phyloP scores from a whole-genome alignment of 805 yeast genomes.

The Myxozyma udenii region DNA sequence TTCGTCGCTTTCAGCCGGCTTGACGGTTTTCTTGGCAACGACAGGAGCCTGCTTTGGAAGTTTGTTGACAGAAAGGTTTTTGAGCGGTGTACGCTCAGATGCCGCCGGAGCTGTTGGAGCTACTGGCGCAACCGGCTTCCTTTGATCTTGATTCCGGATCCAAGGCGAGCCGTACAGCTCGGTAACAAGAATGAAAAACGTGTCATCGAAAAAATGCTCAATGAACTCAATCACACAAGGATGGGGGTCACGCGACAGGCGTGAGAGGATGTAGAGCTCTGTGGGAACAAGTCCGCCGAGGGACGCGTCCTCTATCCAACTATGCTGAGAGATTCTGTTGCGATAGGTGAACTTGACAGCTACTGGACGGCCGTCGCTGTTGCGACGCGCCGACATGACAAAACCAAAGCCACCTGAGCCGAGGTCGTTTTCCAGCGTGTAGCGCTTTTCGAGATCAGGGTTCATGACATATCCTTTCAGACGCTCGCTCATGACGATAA shows the following conservation, averaged over 20 bases:
- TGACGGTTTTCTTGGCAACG: neutral
- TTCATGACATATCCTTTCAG: conserved; percentile 13
- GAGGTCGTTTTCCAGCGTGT: conserved; percentile 25
- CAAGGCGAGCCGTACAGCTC: conserved; percentile 30
- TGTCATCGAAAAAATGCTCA: conserved; percentile 24
- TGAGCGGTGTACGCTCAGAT: conserved; percentile 11
- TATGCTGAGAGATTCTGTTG: conserved; percentile 17
- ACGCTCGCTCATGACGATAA: conserved; percentile 19
- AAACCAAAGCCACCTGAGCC: conserved; percentile 31
- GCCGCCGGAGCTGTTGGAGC: neutral
- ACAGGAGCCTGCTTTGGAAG: neutral
- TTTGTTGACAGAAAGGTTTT: conserved; percentile 3
- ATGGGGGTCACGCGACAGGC: conserved; percentile 18
- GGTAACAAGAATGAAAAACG: conserved; percentile 20
- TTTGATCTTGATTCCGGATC: conserved; percentile 10
- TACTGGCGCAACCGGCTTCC: neutral
- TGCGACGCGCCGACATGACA: conserved; percentile 26
- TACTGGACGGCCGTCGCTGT: conserved; percentile 10
- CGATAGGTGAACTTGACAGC: conserved; percentile 29
- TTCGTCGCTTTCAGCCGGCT: conserved; percentile 7
- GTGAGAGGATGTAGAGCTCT: conserved; percentile 23
- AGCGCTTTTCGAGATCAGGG: conserved; percentile 19
- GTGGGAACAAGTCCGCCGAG: conserved; percentile 21
- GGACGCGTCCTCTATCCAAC: conserved; percentile 18
- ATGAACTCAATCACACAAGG: conserved; percentile 15